Conservation (phyloP, 495 filamentous ascomycete species). For the Cercophora scortea region DNA sequence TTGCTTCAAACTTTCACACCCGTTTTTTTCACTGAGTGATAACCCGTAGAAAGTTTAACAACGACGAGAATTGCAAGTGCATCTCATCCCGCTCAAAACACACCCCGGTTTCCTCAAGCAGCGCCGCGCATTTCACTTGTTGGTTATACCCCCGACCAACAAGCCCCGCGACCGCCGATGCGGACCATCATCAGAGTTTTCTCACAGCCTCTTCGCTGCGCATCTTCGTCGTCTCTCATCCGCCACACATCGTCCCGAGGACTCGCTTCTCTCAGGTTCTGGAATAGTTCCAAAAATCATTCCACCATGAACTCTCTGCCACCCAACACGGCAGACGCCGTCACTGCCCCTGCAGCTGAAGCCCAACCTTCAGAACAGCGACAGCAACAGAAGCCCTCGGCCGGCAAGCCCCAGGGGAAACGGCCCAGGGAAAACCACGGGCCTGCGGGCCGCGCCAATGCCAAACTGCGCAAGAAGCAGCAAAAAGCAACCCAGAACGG, state of each 20-base stretch:
- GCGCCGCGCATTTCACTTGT: too few relatives aligned
- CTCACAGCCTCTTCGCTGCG: neutral
- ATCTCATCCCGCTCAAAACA: too few relatives aligned
- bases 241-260: neutral
- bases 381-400: neutral
- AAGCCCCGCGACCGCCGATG: neutral
- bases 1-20: too few relatives aligned
- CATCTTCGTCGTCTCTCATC: neutral
- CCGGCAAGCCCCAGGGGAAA: too few relatives aligned
- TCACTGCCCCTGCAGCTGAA: neutral
- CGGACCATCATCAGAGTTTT: slow-evolving; percentile 10
- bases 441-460: neutral
- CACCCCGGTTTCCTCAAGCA: too few relatives aligned
- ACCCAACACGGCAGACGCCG: neutral
- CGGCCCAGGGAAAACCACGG: too few relatives aligned
- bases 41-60: too few relatives aligned
- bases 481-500: slow-evolving; percentile 24
- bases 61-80: too few relatives aligned
- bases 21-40: too few relatives aligned
- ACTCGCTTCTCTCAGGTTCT: neutral
- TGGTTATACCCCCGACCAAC: neutral
- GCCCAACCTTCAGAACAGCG: neutral
- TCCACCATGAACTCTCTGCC: neutral
- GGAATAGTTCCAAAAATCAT: neutral
- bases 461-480: slow-evolving; percentile 8